These are phyloP conservation scores for Tulasnella sp. DNA, from an alignment of 768 basidiomycete genomes.

Conservation along the genomic window DNA sequence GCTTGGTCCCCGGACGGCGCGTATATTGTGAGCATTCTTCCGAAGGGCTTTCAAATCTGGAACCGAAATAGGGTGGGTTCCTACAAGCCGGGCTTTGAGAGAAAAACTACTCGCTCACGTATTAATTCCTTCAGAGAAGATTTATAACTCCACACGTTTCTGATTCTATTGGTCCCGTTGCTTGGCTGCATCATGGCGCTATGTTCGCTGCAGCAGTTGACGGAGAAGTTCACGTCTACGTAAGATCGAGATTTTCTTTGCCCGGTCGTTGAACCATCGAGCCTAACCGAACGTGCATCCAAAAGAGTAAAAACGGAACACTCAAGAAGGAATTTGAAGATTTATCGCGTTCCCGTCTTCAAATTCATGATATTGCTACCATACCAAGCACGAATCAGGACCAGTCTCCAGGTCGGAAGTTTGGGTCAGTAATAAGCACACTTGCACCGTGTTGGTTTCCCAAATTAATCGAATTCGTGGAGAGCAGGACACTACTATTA, in stretches of 20 bases:
- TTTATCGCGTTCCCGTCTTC: neutral
- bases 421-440: neutral
- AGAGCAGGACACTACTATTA: neutral
- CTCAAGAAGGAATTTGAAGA: neutral
- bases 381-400: neutral
- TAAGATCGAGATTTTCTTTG: neutral
- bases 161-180: neutral
- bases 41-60: neutral
- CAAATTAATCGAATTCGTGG: neutral
- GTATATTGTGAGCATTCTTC: neutral
- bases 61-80: neutral
- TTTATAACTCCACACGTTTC: neutral
- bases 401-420: neutral
- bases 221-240: neutral
- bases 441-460: neutral
- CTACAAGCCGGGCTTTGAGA: neutral
- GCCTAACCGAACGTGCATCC: neutral
- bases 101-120: neutral
- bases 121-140: neutral
- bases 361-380: neutral
- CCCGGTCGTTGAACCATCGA: neutral
- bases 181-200: neutral
- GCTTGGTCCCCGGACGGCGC: slow-evolving; percentile 49
- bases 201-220: neutral
- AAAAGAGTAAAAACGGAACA: neutral